A percentile compares a stretch with the other conserved stretches of the same genome.
Evolutionary conservation across 108 stramenopile species (phyloP).

Genomic region (Poteriospumella lacustris): DNA sequence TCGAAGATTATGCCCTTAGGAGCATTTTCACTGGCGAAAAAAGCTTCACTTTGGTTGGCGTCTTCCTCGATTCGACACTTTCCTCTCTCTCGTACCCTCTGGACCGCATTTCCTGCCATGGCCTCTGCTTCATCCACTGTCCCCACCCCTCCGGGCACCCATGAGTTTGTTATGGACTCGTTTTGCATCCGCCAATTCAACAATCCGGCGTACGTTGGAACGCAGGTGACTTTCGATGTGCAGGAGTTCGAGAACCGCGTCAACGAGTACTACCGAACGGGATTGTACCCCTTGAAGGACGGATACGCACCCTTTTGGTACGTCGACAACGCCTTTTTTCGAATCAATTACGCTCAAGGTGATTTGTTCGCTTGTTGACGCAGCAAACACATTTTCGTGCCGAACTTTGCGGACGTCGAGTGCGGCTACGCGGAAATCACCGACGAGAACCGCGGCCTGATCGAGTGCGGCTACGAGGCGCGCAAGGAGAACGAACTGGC

Average conservation of each 20-base stretch:
- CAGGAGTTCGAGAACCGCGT: conserved; percentile 35
- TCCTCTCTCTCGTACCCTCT: no score
- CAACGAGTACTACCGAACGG: conserved; percentile 31
- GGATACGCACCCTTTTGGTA: conserved; percentile 95
- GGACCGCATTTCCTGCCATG: no score
- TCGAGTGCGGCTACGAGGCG: conserved; percentile 77
- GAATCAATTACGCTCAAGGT: not conserved
- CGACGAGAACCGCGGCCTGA: conserved; percentile 65
- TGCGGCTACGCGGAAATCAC: conserved; percentile 59
- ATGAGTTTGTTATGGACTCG: conserved; percentile 22
- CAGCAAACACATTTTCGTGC: conserved; percentile 88
- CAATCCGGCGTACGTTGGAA: conserved; percentile 30
- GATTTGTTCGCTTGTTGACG: no score
- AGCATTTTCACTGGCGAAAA: no score
- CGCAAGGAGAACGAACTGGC: conserved; percentile 81
- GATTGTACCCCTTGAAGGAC: conserved; percentile 49
- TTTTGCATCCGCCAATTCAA: conserved; percentile 30
- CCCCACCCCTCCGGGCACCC: not conserved
- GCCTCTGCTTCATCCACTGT: no score
- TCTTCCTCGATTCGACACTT: no score
- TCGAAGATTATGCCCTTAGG: no score
- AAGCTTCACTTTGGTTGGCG: no score
- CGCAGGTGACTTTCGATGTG: conserved; percentile 25
- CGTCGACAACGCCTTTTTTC: not conserved
- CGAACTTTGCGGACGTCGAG: conserved; percentile 48